These are phyloP conservation scores for Starmerella ratchasimensis DNA, from an alignment of 805 yeast genomes.

Conservation along the genomic window DNA sequence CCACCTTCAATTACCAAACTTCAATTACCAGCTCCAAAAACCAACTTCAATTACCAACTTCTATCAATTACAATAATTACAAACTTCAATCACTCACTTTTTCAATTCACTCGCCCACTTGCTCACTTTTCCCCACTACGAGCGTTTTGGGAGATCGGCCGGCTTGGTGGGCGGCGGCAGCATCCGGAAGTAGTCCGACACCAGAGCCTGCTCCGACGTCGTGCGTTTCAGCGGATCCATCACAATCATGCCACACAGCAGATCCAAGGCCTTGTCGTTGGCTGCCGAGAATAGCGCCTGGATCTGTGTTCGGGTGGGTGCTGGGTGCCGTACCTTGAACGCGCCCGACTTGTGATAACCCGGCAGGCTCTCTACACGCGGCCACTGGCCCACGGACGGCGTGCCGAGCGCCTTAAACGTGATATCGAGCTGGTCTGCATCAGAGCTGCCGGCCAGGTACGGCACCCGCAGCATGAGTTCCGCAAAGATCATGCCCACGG, in stretches of 20 bases:
- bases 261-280: slow-evolving; percentile 64
- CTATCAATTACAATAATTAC: no score
- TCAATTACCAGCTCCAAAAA: no score
- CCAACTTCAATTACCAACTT: no score
- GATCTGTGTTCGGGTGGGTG: slow-evolving; percentile 67
- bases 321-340: slow-evolving; percentile 46
- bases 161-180: slow-evolving; percentile 62
- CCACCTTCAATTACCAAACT: no score
- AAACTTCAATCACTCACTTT: no score
- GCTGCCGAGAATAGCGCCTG: slow-evolving; percentile 82
- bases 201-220: slow-evolving; percentile 47
- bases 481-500: slow-evolving; percentile 91
- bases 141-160: slow-evolving; percentile 39
- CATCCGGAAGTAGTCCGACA: slow-evolving; percentile 57
- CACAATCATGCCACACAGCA: slow-evolving; percentile 56
- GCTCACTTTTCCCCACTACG: no score
- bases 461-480: slow-evolving; percentile 93
- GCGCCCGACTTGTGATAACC: slow-evolving; percentile 34
- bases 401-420: slow-evolving; percentile 94
- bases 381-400: slow-evolving; percentile 87
- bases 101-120: no score
- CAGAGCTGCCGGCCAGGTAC: slow-evolving; percentile 84
- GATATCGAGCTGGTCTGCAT: slow-evolving; percentile 78
- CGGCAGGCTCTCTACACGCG: slow-evolving; percentile 69
- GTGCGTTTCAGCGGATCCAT: slow-evolving; percentile 70